Evolutionary conservation across 2,329 filamentous ascomycete genomes (phyloP).

Genomic region (Blastomyces gilchristii): DNA sequence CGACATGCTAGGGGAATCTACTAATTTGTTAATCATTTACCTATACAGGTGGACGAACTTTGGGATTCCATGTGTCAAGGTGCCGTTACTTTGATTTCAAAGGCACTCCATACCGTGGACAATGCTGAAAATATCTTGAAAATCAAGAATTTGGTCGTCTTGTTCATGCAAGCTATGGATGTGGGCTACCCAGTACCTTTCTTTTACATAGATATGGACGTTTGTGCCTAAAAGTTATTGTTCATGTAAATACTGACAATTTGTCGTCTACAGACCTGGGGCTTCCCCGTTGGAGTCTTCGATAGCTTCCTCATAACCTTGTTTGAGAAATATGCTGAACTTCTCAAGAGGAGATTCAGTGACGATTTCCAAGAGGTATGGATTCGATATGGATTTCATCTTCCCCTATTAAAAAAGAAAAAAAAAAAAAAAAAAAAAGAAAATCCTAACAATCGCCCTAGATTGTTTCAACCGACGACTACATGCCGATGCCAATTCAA

Average conservation of each 20-base stretch:
- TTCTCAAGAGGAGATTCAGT: slow-evolving; percentile 83
- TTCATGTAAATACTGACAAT: slow-evolving; percentile 2
- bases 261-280: slow-evolving; percentile 58
- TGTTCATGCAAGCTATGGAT: slow-evolving; percentile 98
- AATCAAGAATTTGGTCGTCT: slow-evolving; percentile 81
- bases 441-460: slow-evolving; percentile 19
- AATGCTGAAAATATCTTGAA: slow-evolving; percentile 87
- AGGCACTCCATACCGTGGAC: slow-evolving; percentile 65
- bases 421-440: too few relatives aligned
- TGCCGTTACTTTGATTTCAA: slow-evolving; percentile 70
- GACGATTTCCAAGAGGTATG: slow-evolving; percentile 84
- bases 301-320: slow-evolving; percentile 78
- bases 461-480: slow-evolving; percentile 84
- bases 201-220: too few relatives aligned
- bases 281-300: slow-evolving; percentile 70
- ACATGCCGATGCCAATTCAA: slow-evolving; percentile 98
- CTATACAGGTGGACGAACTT: slow-evolving; percentile 74
- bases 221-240: too few relatives aligned
- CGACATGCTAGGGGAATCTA: too few relatives aligned
- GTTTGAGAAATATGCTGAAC: slow-evolving; percentile 87
- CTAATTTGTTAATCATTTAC: slow-evolving; percentile 9
- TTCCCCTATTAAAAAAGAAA: too few relatives aligned
- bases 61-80: slow-evolving; percentile 98
- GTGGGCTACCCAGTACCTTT: slow-evolving; percentile 38
- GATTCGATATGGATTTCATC: background rate